phyloP scores from a whole-genome alignment of 768 basidiomycete genomes.

The Amyloporia xantha region DNA sequence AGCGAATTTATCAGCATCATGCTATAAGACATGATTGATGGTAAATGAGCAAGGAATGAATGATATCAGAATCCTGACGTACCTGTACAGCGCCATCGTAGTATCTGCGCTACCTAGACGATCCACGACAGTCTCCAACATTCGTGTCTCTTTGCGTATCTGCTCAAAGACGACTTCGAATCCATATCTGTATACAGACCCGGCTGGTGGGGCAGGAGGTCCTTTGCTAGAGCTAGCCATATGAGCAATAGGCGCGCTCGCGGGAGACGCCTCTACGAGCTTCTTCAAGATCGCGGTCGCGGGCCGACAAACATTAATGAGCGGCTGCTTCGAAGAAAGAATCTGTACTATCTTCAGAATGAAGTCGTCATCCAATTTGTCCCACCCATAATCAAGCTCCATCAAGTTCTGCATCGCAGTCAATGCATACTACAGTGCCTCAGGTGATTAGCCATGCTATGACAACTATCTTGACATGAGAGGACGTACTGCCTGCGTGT shows the following conservation, averaged over 20 bases:
- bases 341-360: conserved; percentile 75
- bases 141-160: conserved; percentile 63
- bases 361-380: conserved; percentile 61
- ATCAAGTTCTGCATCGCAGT: conserved; percentile 83
- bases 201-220: conserved; percentile 47
- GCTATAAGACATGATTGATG: conserved; percentile 32
- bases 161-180: conserved; percentile 78
- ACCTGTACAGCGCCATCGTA: conserved; percentile 82
- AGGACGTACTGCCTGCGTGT: conserved; percentile 70
- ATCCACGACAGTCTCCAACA: conserved; percentile 78
- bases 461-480: background rate
- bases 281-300: conserved; percentile 87
- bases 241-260: conserved; percentile 52
- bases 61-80: no score
- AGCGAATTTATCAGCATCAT: conserved; percentile 90
- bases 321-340: conserved; percentile 64
- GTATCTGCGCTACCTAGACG: conserved; percentile 78
- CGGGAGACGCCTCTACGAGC: conserved; percentile 81
- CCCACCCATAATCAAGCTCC: conserved; percentile 83
- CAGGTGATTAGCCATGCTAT: background rate
- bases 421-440: conserved; percentile 60
- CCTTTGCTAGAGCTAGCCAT: conserved; percentile 54
- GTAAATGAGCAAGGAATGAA: no score
- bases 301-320: conserved; percentile 88
- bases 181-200: conserved; percentile 79